These are phyloP conservation scores for Phoenix roebelenii DNA, from an alignment of 176 grass and related monocot genomes.

Conservation along the genomic window DNA sequence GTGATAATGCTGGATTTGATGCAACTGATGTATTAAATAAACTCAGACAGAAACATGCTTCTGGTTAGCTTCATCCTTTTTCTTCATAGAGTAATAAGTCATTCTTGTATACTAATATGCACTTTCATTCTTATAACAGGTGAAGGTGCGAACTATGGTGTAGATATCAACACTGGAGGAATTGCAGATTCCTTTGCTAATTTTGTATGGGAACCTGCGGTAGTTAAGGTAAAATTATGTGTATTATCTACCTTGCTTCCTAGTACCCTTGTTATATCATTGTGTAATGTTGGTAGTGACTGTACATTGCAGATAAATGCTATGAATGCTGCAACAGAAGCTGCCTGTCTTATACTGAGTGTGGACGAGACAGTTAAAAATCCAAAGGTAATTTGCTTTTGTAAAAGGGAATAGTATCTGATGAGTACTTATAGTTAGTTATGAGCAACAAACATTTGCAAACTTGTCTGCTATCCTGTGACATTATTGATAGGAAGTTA, in stretches of 20 bases:
- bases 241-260: too few relatives aligned
- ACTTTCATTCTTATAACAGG: slow-evolving; percentile 32
- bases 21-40: slow-evolving; percentile 91
- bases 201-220: slow-evolving; percentile 98
- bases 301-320: slow-evolving; percentile 80
- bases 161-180: slow-evolving; percentile 94
- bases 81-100: slow-evolving; percentile 4
- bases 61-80: slow-evolving; percentile 37
- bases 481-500: too few relatives aligned
- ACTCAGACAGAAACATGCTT: slow-evolving; percentile 91
- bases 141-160: slow-evolving; percentile 89
- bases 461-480: too few relatives aligned
- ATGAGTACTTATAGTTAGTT: too few relatives aligned
- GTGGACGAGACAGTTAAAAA: slow-evolving; percentile 97
- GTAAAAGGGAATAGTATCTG: too few relatives aligned
- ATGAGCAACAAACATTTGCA: too few relatives aligned
- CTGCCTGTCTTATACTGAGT: slow-evolving; percentile 79
- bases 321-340: slow-evolving; percentile 88
- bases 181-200: slow-evolving; percentile 94
- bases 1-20: slow-evolving; percentile 95
- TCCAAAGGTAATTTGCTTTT: slow-evolving; percentile 58
- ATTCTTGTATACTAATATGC: slow-evolving; percentile 4
- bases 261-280: too few relatives aligned
- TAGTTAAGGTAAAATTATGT: slow-evolving; percentile 64
- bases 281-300: background rate